Conservation (phyloP, 345 rosid species). For the Populus davidiana region DNA sequence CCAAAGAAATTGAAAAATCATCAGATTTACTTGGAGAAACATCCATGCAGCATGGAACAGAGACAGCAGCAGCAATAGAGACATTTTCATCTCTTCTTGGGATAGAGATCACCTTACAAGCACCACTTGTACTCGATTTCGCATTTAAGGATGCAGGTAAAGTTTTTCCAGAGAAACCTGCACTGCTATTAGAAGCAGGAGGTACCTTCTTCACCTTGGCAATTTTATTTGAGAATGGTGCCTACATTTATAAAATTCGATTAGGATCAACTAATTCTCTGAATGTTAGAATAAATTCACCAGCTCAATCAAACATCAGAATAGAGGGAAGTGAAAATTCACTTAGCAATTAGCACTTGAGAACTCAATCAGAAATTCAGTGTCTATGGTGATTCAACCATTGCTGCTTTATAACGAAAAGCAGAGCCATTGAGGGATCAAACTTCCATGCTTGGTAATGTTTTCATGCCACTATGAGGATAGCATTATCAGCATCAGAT, state of each 20-base stretch:
- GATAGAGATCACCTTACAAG: slow-evolving; percentile 31
- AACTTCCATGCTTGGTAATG: background rate
- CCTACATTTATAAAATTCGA: slow-evolving; percentile 37
- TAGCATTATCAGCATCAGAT: background rate
- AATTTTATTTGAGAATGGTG: slow-evolving; percentile 47
- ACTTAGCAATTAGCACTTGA: background rate
- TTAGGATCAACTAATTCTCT: slow-evolving; percentile 1
- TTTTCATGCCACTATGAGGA: background rate
- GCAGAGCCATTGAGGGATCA: background rate
- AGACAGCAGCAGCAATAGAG: slow-evolving; percentile 15
- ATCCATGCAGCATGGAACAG: slow-evolving; percentile 34
- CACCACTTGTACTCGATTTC: slow-evolving; percentile 35
- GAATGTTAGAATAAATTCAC: background rate
- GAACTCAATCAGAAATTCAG: background rate
- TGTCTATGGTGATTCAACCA: background rate
- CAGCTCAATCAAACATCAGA: background rate
- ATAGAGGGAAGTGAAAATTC: background rate
- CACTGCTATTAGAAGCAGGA: slow-evolving; percentile 23
- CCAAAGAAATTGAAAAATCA: slow-evolving; percentile 57
- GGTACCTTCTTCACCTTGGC: slow-evolving; percentile 50
- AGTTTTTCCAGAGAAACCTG: slow-evolving; percentile 26
- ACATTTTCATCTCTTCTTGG: slow-evolving; percentile 30
- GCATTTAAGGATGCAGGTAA: slow-evolving; percentile 28
- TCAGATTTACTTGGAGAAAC: slow-evolving; percentile 63
- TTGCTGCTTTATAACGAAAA: background rate